phyloP scores from a whole-genome alignment of 208 protist species.

The Acanthamoeba lenticulata region DNA sequence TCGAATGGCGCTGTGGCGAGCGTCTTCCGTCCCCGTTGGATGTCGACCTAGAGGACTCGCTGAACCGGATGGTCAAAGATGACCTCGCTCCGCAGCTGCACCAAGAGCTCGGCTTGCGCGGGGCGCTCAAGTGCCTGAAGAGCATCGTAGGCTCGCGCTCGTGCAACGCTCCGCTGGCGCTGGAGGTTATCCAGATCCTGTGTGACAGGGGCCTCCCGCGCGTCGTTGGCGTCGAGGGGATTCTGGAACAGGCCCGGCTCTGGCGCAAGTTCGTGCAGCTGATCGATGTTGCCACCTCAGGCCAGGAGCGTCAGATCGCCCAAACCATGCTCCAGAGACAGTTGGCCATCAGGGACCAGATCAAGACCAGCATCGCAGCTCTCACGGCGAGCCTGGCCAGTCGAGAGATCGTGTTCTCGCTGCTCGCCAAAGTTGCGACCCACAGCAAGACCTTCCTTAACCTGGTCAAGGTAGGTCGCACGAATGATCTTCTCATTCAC shows the following conservation, averaged over 20 bases:
- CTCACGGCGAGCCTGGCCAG: background rate
- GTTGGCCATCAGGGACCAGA: background rate
- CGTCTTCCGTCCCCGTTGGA: background rate
- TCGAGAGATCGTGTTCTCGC: background rate
- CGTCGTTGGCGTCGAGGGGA: background rate
- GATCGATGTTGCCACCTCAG: background rate
- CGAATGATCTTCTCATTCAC: background rate
- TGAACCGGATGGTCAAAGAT: conserved; percentile 5
- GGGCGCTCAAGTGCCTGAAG: background rate
- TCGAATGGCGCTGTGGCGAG: background rate
- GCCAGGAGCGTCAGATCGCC: background rate
- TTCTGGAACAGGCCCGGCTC: background rate
- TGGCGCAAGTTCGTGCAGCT: conserved; percentile 33
- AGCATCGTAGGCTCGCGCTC: background rate
- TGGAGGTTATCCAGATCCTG: background rate
- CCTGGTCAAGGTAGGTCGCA: background rate
- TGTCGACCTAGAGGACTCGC: background rate
- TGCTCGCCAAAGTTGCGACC: background rate
- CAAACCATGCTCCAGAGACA: background rate
- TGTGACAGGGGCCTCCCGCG: background rate
- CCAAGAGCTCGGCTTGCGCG: background rate
- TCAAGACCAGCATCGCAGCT: background rate
- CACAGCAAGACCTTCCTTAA: conserved; percentile 23
- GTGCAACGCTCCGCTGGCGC: background rate
- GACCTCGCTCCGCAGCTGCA: background rate